phyloP scores from a whole-genome alignment of 192 early-diverging fungal genomes.

The Oehlia diaphana region DNA sequence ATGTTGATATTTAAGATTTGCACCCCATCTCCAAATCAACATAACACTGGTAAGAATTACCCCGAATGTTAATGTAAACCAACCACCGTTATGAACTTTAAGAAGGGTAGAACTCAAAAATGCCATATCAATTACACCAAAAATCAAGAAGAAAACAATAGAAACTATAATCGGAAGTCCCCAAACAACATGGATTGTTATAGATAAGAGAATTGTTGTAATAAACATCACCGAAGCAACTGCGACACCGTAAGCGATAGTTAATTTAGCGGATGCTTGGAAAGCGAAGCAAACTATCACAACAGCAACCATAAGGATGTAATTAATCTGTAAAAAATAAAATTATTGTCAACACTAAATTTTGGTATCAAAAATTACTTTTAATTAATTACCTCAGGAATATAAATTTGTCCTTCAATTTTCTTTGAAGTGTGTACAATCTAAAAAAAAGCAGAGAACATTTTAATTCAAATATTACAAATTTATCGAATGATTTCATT shows the following conservation, averaged over 20 bases:
- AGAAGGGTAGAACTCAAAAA: constrained; percentile 27
- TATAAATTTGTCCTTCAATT: constrained; percentile 45
- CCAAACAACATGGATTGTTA: constrained; percentile 27
- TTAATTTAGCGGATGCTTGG: constrained; percentile 37
- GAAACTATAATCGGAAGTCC: constrained; percentile 23
- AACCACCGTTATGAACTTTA: constrained; percentile 32
- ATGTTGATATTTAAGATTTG: constrained; percentile 7
- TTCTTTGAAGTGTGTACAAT: constrained; percentile 42
- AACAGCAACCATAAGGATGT: constrained; percentile 40
- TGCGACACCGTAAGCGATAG: constrained; percentile 47
- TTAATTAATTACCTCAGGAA: constrained; percentile 36
- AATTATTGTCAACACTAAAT: background rate
- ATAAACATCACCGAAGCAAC: constrained; percentile 16
- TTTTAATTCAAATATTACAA: background rate
- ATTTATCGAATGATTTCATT: background rate
- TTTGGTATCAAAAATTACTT: background rate
- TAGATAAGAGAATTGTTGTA: constrained; percentile 3
- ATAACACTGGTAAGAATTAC: constrained; percentile 3
- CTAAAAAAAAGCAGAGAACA: background rate
- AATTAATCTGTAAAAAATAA: constrained; percentile 39
- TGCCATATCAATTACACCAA: constrained; percentile 31
- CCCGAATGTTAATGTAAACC: constrained; percentile 28
- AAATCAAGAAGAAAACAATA: constrained; percentile 28
- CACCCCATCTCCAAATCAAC: constrained; percentile 32
- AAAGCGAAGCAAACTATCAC: constrained; percentile 44